Percentiles rank a stretch among this genome's conserved stretches.
phyloP scores from a whole-genome alignment of 2,329 filamentous ascomycete genomes.

The Verticillium longisporum region DNA sequence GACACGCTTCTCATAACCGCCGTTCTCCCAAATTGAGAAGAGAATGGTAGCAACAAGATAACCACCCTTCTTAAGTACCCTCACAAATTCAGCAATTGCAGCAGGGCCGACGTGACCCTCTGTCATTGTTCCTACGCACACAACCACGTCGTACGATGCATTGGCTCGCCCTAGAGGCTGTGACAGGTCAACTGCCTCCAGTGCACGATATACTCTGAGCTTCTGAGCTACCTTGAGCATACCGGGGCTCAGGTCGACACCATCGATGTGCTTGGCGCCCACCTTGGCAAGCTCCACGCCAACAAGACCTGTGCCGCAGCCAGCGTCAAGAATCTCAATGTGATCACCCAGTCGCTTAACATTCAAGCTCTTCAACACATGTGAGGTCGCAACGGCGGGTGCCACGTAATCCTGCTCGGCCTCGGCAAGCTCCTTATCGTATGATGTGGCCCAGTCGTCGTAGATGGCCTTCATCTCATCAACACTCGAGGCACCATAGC shows the following conservation, averaged over 20 bases:
- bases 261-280: slow-evolving; percentile 39
- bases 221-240: slow-evolving; percentile 47
- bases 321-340: slow-evolving; percentile 40
- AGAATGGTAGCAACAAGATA: slow-evolving; percentile 44
- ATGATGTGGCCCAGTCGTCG: slow-evolving; percentile 27
- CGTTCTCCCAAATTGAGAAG: slow-evolving; percentile 39
- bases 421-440: slow-evolving; percentile 25
- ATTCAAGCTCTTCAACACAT: slow-evolving; percentile 23
- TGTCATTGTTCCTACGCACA: slow-evolving; percentile 49
- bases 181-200: slow-evolving; percentile 39
- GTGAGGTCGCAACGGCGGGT: slow-evolving; percentile 27
- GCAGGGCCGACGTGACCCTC: slow-evolving; percentile 46
- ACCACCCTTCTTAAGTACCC: slow-evolving; percentile 38
- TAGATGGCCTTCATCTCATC: slow-evolving; percentile 17
- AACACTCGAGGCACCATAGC: not conserved
- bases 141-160: slow-evolving; percentile 40
- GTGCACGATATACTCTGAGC: slow-evolving; percentile 36
- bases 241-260: slow-evolving; percentile 42
- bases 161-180: slow-evolving; percentile 29
- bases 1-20: slow-evolving; percentile 39
- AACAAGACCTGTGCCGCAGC: slow-evolving; percentile 50
- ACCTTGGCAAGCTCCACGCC: slow-evolving; percentile 36
- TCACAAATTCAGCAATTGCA: slow-evolving; percentile 41
- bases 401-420: slow-evolving; percentile 32
- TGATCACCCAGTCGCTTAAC: slow-evolving; percentile 14